Conservation (phyloP, 75 land plant genomes). For the Pinus albicaulis region DNA sequence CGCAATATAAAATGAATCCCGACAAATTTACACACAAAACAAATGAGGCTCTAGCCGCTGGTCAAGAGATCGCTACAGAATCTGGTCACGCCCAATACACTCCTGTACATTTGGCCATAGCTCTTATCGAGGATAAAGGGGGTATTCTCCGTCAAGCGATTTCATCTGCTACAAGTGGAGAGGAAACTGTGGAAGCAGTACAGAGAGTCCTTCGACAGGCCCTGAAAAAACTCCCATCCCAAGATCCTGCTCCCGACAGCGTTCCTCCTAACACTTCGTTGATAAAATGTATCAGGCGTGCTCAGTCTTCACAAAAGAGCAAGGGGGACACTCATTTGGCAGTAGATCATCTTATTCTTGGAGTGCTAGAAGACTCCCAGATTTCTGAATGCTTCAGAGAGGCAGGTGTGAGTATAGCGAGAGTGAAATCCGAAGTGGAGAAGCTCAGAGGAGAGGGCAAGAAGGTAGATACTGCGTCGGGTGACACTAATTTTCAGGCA, state of each 20-base stretch:
- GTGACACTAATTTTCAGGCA: conserved; percentile 86
- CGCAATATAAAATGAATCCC: too few species aligned
- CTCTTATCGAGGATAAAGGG: conserved; percentile 51
- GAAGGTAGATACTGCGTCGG: conserved; percentile 89
- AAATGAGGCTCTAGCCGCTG: conserved; percentile 14
- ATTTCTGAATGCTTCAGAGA: conserved; percentile 66
- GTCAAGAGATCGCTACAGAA: conserved; percentile 73
- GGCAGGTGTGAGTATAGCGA: conserved; percentile 57
- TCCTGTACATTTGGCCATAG: conserved; percentile 79
- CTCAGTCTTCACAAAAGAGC: conserved; percentile 75
- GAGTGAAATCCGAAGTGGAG: conserved; percentile 81
- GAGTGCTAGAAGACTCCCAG: conserved; percentile 81
- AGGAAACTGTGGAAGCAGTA: conserved; percentile 52
- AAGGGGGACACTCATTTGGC: conserved; percentile 87
- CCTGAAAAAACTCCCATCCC: conserved; percentile 82
- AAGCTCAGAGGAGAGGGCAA: conserved; percentile 78
- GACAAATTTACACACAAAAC: too few species aligned
- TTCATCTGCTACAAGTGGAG: conserved; percentile 43
- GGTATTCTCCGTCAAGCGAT: conserved; percentile 84
- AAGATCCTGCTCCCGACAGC: conserved; percentile 87
- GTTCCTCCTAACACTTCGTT: conserved; percentile 74
- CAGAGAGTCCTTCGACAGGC: conserved; percentile 65
- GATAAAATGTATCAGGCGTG: conserved; percentile 74
- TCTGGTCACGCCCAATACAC: conserved; percentile 88
- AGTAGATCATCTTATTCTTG: conserved; percentile 84